A percentile compares a stretch with the other conserved stretches of the same genome.
These are phyloP conservation scores for Calonectria montana DNA, from an alignment of 2,329 filamentous ascomycete species.

Conservation along the genomic window DNA sequence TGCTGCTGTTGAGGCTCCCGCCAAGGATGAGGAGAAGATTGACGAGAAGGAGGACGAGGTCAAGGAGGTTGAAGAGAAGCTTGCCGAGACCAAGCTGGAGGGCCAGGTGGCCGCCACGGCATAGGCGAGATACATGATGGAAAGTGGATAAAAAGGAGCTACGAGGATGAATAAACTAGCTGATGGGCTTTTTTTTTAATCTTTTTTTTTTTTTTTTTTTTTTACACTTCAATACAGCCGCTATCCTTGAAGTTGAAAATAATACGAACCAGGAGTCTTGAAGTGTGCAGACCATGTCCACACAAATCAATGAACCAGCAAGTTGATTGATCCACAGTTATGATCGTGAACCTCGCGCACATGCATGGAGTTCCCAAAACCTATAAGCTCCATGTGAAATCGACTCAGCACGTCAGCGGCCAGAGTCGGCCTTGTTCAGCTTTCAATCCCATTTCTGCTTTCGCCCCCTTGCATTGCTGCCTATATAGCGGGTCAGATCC, in stretches of 20 bases:
- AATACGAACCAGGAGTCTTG: not conserved
- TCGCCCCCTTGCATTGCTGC: not conserved
- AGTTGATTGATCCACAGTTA: not conserved
- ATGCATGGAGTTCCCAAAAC: not conserved
- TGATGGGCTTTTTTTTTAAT: not conserved
- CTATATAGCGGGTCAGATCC: not conserved
- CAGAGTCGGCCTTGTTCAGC: not conserved
- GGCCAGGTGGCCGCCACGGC: constrained; percentile 36
- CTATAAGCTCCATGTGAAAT: not conserved
- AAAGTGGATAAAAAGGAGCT: not conserved
- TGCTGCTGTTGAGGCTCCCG: not conserved
- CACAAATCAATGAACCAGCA: too few relatives aligned
- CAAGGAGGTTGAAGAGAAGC: constrained; percentile 43
- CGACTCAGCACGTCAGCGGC: not conserved
- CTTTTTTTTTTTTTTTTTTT: not conserved
- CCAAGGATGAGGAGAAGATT: not conserved
- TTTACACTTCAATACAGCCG: not conserved
- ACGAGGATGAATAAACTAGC: not conserved
- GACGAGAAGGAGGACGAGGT: constrained; percentile 26
- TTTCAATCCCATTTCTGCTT: not conserved
- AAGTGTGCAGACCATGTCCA: not conserved
- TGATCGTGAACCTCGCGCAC: not conserved
- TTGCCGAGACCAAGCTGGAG: constrained; percentile 42
- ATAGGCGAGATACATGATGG: constrained; percentile 1
- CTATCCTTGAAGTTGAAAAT: not conserved